Evolutionary conservation across 2,329 filamentous ascomycete genomes (phyloP).

Genomic region (Coniella lustricola): DNA sequence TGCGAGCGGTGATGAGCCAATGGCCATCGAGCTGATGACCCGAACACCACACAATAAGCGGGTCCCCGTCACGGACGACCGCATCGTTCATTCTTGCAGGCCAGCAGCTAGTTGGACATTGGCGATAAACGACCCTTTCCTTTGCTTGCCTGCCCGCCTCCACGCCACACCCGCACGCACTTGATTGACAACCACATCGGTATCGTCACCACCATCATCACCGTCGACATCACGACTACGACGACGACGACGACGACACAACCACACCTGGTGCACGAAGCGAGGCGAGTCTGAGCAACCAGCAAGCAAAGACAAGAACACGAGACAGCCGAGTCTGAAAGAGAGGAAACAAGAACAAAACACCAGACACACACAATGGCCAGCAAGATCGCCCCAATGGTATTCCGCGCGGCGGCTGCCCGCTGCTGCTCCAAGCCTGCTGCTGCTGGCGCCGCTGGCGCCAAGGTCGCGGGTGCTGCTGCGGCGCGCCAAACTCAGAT

Average conservation of each 20-base stretch:
- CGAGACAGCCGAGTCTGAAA: too few species aligned
- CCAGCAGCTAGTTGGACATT: too few species aligned
- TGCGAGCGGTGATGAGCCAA: background rate
- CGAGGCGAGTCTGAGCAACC: too few species aligned
- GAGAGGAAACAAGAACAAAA: slow-evolving; percentile 29
- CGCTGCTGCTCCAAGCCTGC: slow-evolving; percentile 46
- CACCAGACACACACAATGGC: slow-evolving; percentile 46
- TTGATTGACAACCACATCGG: too few species aligned
- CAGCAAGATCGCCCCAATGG: slow-evolving; percentile 69
- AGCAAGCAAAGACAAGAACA: too few species aligned
- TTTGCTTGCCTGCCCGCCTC: background rate
- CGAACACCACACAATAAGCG: background rate
- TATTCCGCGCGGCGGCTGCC: slow-evolving; percentile 62
- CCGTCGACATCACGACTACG: too few species aligned
- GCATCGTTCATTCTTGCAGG: background rate
- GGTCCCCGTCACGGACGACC: background rate
- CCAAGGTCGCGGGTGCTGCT: too few species aligned
- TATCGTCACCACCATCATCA: too few species aligned
- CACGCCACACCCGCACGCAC: too few species aligned
- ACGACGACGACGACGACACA: too few species aligned
- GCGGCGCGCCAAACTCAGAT: slow-evolving; percentile 59
- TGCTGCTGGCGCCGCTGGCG: slow-evolving; percentile 23
- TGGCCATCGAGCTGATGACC: background rate
- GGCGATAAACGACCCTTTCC: background rate
- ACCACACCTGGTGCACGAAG: too few species aligned